phyloP scores from a whole-genome alignment of 2,329 filamentous ascomycete species.

The Aspergillus pseudoglaucus region DNA sequence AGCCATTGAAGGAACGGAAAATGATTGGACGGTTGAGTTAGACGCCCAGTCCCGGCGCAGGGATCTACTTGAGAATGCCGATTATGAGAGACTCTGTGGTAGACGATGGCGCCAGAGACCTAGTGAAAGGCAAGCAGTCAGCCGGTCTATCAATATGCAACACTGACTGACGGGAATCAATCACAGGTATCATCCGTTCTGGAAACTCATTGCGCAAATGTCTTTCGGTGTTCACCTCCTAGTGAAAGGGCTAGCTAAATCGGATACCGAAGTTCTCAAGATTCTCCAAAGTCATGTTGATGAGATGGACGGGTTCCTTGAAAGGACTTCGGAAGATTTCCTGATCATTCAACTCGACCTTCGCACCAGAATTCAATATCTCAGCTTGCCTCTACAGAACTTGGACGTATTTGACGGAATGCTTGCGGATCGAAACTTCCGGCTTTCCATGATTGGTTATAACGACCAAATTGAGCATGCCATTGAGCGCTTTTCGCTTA shows the following conservation, averaged over 20 bases:
- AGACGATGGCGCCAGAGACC: conserved; percentile 69
- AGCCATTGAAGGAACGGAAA: conserved; percentile 18
- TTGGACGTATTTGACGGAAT: conserved; percentile 77
- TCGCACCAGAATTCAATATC: conserved; percentile 67
- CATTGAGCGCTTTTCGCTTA: conserved; percentile 66
- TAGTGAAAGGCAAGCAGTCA: conserved; percentile 47
- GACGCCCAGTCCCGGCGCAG: conserved; percentile 51
- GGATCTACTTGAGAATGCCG: conserved; percentile 59
- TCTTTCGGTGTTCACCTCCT: conserved; percentile 88
- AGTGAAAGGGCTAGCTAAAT: conserved; percentile 78
- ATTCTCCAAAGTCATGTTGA: conserved; percentile 91
- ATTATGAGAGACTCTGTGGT: conserved; percentile 65
- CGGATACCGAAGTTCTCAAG: conserved; percentile 75
- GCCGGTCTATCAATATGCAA: not conserved
- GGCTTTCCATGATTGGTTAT: conserved; percentile 72
- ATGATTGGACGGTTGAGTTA: conserved; percentile 26
- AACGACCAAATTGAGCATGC: conserved; percentile 91
- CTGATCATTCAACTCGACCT: conserved; percentile 72
- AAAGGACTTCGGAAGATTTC: conserved; percentile 79
- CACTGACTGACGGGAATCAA: not conserved
- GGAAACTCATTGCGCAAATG: conserved; percentile 87
- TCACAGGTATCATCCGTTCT: conserved; percentile 69
- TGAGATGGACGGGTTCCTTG: conserved; percentile 85
- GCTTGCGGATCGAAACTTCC: conserved; percentile 76
- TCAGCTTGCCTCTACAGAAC: conserved; percentile 79